Evolutionary conservation across 805 yeast species (phyloP), one percentile per base, ranked within the genome.

Genomic region (Kodamaea jinghongensis): DNA sequence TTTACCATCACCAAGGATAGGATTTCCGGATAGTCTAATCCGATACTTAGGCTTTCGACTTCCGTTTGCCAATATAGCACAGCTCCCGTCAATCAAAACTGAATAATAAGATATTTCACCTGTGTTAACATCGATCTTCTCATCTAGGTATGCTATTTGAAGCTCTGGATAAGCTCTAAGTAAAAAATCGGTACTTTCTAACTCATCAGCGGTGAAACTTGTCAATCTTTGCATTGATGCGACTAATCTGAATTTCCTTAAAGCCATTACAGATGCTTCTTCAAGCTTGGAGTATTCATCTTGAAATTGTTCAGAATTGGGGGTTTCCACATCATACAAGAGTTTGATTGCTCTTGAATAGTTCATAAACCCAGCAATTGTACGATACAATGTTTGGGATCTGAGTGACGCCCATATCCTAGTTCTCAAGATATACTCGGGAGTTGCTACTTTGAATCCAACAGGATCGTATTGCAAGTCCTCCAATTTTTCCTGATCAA

Each of bases 1-100:
- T 58, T 85, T 85, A 42, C 95, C 95, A 58, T 85, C 93, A 34
- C 95, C 95, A 44, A 86, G 70, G 39, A 85, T 82, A 34, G 95
- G 95, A 56, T 84, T 78, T 12, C 95, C 95, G 10, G 90, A 81
- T 31, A 86, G 68, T 49, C 68, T 76, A 34, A 86, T 73, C 49
- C 80, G 68, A 51, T 79, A 80, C 49, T 79, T 55, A 43, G 72
- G 63, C 17, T 48, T 47, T 37, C 71, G 51, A 27, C 58, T 58
- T 8, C 88, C 87, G 48, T 73, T 68, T 34, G 73, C 80, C 35
- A 75, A 52, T 36, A 82, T 69, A 41, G 75, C 79, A 54, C 88
- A 81, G 43, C 73, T 71, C 28, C 86, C 86, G 65, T 86, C 95
- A 52, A 86, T 76, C 60, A 85, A 65, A 22, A 81, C 73, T 4